Percentiles rank a stretch among this genome's conserved stretches.
Evolutionary conservation across 768 basidiomycete genomes (phyloP).

Genomic region (Suillus decipiens): DNA sequence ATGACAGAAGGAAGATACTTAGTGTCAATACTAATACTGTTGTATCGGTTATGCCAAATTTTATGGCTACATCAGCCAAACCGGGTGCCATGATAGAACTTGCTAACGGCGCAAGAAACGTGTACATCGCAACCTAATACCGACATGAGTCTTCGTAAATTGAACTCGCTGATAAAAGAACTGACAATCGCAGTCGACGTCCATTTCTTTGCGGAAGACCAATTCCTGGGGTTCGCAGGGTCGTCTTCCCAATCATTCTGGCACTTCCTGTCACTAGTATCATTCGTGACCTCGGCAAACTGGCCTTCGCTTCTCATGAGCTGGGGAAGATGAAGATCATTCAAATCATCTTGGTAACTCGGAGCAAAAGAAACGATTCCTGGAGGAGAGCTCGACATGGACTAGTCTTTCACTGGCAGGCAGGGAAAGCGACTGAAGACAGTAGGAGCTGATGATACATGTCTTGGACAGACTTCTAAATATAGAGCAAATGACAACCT

Average conservation of each 20-base stretch:
- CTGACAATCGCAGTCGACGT: slow-evolving; percentile 52
- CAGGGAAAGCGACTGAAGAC: background rate
- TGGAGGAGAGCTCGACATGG: background rate
- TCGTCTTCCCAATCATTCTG: slow-evolving; percentile 54
- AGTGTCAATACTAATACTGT: slow-evolving; percentile 58
- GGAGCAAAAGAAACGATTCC: background rate
- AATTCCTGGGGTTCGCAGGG: slow-evolving; percentile 67
- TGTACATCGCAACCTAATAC: slow-evolving; percentile 60
- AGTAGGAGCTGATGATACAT: background rate
- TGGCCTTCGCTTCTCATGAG: slow-evolving; percentile 37
- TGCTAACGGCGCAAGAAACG: slow-evolving; percentile 50
- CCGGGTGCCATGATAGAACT: slow-evolving; percentile 76
- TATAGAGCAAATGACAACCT: background rate
- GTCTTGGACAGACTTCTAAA: background rate
- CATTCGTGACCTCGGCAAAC: slow-evolving; percentile 42
- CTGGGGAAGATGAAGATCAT: background rate
- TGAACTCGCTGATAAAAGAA: slow-evolving; percentile 36
- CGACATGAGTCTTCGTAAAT: slow-evolving; percentile 23
- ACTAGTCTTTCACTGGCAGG: background rate
- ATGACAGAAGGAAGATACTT: slow-evolving; percentile 67
- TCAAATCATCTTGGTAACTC: background rate
- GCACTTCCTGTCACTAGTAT: slow-evolving; percentile 36
- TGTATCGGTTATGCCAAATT: slow-evolving; percentile 51
- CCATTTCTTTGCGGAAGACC: slow-evolving; percentile 64
- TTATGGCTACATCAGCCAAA: slow-evolving; percentile 53